Evolutionary conservation across 2,329 filamentous ascomycete genomes (phyloP).

Genomic region (Penicillium polonicum): DNA sequence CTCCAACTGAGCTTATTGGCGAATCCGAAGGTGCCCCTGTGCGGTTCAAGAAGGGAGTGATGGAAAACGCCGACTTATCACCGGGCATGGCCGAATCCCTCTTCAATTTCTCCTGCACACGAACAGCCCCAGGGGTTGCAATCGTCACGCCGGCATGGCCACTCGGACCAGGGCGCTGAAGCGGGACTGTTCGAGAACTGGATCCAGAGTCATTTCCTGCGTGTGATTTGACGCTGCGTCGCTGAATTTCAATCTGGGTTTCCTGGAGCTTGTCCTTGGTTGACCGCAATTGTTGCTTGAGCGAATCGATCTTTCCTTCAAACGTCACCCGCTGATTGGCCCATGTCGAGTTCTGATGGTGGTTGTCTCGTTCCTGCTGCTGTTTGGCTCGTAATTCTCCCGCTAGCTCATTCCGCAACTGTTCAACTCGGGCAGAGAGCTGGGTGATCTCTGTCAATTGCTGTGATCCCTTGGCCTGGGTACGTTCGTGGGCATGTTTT

Average conservation of each 20-base stretch:
- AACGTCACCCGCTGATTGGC: slow-evolving; percentile 63
- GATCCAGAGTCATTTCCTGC: slow-evolving; percentile 31
- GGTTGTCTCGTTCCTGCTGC: slow-evolving; percentile 49
- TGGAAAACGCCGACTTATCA: slow-evolving; percentile 89
- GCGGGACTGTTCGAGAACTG: slow-evolving; percentile 44
- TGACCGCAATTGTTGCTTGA: slow-evolving; percentile 67
- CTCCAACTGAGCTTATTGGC: slow-evolving; percentile 28
- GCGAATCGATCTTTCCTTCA: slow-evolving; percentile 68
- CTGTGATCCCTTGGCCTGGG: slow-evolving; percentile 42
- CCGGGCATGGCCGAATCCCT: slow-evolving; percentile 63
- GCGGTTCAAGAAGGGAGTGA: slow-evolving; percentile 88
- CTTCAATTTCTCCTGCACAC: slow-evolving; percentile 56
- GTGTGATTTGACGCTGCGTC: slow-evolving; percentile 36
- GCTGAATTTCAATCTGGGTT: slow-evolving; percentile 52
- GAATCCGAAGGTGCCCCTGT: slow-evolving; percentile 56
- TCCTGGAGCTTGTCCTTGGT: slow-evolving; percentile 73
- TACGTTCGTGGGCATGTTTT: slow-evolving; percentile 65
- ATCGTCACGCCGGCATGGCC: slow-evolving; percentile 48
- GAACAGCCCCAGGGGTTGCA: slow-evolving; percentile 52
- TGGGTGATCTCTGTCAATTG: slow-evolving; percentile 42
- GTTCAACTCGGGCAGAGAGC: slow-evolving; percentile 45
- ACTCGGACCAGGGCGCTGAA: slow-evolving; percentile 21
- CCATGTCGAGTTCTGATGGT: slow-evolving; percentile 60
- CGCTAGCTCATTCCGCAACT: slow-evolving; percentile 51
- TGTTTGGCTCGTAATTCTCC: slow-evolving; percentile 52